phyloP scores from a whole-genome alignment of 345 rosid genomes.

The Acer campestre region DNA sequence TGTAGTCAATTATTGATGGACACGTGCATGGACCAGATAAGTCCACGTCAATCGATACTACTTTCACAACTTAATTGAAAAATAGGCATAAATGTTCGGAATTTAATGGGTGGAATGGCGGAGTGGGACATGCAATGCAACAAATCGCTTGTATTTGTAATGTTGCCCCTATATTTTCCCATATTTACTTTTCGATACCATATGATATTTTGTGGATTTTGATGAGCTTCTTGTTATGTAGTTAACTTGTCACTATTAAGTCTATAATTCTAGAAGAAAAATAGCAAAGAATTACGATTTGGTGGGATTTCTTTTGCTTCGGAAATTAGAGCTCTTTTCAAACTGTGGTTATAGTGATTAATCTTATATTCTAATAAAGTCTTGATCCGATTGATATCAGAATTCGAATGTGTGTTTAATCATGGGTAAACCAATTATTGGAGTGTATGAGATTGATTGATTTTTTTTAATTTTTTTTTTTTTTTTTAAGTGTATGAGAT shows the following conservation, averaged over 20 bases:
- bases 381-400: too few relatives aligned
- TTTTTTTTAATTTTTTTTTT: too few relatives aligned
- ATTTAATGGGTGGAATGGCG: neutral
- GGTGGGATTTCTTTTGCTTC: neutral
- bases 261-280: too few relatives aligned
- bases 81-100: neutral
- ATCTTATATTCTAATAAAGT: too few relatives aligned
- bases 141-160: neutral
- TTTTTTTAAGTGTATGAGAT: neutral
- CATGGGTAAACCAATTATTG: neutral
- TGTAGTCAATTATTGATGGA: neutral
- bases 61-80: conserved; percentile 4
- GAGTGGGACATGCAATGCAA: too few relatives aligned
- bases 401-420: too few relatives aligned
- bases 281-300: neutral
- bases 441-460: too few relatives aligned
- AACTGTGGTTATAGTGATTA: too few relatives aligned
- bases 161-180: neutral
- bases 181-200: neutral
- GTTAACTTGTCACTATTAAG: too few relatives aligned
- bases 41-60: conserved; percentile 6
- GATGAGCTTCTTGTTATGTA: neutral
- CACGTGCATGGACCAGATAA: conserved; percentile 29
- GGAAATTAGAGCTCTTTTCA: neutral
- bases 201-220: neutral